Conservation (phyloP, 2,329 filamentous ascomycete genomes). For the Apiospora aurea region DNA sequence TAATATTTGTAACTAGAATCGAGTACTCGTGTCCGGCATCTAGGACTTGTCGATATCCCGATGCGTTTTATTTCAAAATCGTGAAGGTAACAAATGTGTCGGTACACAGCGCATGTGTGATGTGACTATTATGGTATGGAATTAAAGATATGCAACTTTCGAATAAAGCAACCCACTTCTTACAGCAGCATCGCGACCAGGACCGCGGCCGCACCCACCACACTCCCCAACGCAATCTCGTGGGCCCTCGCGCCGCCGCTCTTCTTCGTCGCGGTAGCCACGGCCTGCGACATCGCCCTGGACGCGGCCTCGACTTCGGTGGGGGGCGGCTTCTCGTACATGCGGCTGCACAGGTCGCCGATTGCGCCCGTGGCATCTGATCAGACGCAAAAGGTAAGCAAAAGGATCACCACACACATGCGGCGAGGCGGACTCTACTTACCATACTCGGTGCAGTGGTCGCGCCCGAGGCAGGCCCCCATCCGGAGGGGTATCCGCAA, state of each 20-base stretch:
- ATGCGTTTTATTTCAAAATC: too few species aligned
- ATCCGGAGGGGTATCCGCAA: neutral
- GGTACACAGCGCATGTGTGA: neutral
- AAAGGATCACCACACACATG: neutral
- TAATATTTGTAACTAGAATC: too few species aligned
- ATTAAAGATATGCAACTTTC: too few species aligned
- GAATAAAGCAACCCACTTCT: neutral
- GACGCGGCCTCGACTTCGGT: constrained; percentile 19
- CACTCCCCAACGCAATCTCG: neutral
- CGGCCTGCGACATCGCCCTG: neutral
- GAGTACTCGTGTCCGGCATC: too few species aligned
- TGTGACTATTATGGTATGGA: neutral
- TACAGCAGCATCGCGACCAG: neutral
- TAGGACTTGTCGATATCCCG: too few species aligned
- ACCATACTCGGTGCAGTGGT: neutral
- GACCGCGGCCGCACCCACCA: neutral
- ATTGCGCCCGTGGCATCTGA: neutral
- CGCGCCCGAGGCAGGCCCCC: neutral
- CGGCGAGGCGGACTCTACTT: neutral
- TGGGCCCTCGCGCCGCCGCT: neutral
- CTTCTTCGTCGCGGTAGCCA: neutral
- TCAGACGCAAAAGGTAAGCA: too few species aligned
- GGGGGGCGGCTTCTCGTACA: neutral
- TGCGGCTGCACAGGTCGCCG: neutral
- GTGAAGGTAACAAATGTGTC: too few species aligned